Evolutionary conservation across 257 asterid genomes (phyloP).

Genomic region (Scutellaria galericulata): DNA sequence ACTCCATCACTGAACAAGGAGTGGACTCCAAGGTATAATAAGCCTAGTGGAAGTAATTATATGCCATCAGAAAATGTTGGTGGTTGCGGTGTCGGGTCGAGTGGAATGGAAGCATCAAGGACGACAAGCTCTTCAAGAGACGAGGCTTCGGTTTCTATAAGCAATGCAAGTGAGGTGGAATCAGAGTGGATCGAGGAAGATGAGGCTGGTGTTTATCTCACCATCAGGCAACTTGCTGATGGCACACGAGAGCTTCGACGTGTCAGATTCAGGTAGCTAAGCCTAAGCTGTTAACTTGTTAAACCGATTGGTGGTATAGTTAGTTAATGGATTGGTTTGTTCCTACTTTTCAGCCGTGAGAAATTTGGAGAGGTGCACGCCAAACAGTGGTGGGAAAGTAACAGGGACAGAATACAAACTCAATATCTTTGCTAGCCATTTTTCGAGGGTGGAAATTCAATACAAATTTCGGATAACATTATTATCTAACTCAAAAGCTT

Average conservation of each 20-base stretch:
- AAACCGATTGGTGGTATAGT: neutral
- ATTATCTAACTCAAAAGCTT: constrained; percentile 33
- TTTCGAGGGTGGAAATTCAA: neutral
- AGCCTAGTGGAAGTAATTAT: constrained; percentile 42
- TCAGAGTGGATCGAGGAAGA: constrained; percentile 97
- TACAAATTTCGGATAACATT: neutral
- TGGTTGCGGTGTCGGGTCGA: constrained; percentile 51
- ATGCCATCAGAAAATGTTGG: constrained; percentile 46
- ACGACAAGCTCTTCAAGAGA: constrained; percentile 83
- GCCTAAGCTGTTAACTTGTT: neutral
- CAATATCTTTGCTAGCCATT: constrained; percentile 67
- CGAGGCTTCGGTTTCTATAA: constrained; percentile 84
- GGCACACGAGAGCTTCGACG: constrained; percentile 96
- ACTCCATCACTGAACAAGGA: constrained; percentile 73
- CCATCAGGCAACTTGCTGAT: constrained; percentile 85
- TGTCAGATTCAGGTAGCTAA: constrained; percentile 88
- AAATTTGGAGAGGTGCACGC: constrained; percentile 88
- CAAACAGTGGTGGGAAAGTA: constrained; percentile 94
- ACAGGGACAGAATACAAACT: constrained; percentile 91
- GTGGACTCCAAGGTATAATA: constrained; percentile 65
- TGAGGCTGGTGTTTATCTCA: constrained; percentile 89
- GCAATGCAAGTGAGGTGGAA: constrained; percentile 92
- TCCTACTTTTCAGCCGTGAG: constrained; percentile 62
- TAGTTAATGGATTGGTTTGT: neutral
- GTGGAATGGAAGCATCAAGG: constrained; percentile 80